Percentiles rank a stretch among this genome's conserved stretches.
Conservation (phyloP, 2,329 filamentous ascomycete genomes). For the Xenosphaeropsis pyriputrescens region DNA sequence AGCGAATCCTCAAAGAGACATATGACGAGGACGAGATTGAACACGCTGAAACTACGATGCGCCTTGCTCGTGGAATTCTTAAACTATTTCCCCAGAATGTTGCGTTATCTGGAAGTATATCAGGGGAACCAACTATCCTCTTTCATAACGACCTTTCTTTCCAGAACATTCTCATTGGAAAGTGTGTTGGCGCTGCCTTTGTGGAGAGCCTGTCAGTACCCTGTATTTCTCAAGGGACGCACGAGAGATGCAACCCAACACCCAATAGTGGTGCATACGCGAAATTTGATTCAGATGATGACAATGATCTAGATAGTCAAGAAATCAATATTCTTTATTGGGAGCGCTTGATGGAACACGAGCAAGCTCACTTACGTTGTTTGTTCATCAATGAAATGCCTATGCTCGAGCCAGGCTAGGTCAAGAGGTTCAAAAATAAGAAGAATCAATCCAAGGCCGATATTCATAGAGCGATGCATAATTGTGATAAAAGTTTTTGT, state of each 20-base stretch:
- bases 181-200: conserved; percentile 24
- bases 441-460: no score
- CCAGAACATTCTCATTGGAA: conserved; percentile 27
- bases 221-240: conserved; percentile 18
- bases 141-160: conserved; percentile 22
- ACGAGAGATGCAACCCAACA: conserved; percentile 16
- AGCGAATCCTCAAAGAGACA: conserved; percentile 6
- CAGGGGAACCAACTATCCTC: conserved; percentile 18
- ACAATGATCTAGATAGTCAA: conserved; percentile 19
- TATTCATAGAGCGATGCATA: no score
- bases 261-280: conserved; percentile 11
- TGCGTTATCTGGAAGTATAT: conserved; percentile 7
- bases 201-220: conserved; percentile 20
- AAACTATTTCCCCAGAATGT: conserved; percentile 19
- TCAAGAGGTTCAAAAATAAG: no score
- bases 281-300: conserved; percentile 10
- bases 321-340: conserved; percentile 23
- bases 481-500: conserved; percentile 17
- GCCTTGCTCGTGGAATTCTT: conserved; percentile 14
- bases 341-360: conserved; percentile 23
- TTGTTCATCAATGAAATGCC: no score
- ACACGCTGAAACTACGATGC: conserved; percentile 15
- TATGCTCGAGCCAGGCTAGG: no score
- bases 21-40: conserved; percentile 17
- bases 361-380: conserved; percentile 18